A percentile compares a stretch with the other conserved stretches of the same genome.
Evolutionary conservation across 331 rosid species (phyloP).

Genomic region (Stylosanthes scabra): DNA sequence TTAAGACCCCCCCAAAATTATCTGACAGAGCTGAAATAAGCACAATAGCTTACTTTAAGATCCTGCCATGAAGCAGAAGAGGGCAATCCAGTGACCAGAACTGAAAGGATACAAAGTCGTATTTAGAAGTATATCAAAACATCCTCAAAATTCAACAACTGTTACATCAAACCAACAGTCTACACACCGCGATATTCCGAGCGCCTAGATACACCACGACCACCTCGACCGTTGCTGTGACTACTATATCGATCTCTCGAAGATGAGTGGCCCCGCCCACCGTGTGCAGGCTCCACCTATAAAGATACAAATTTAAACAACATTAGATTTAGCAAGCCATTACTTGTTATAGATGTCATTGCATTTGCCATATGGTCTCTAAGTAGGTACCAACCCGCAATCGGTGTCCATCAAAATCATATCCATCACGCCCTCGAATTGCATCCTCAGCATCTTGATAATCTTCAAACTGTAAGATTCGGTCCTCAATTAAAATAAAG

Average conservation of each 20-base stretch:
- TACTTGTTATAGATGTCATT: neutral
- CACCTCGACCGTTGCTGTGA: slow-evolving; percentile 69
- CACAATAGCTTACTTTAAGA: slow-evolving; percentile 73
- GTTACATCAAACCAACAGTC: slow-evolving; percentile 22
- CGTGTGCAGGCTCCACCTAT: slow-evolving; percentile 97
- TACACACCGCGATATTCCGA: slow-evolving; percentile 93
- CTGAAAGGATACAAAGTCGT: slow-evolving; percentile 47
- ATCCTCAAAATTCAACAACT: neutral
- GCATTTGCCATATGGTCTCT: slow-evolving; percentile 1
- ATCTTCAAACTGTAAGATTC: slow-evolving; percentile 81
- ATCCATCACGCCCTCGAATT: slow-evolving; percentile 98
- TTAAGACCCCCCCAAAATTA: neutral
- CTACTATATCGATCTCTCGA: slow-evolving; percentile 83
- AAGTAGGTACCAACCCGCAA: slow-evolving; percentile 67
- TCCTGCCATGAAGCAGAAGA: slow-evolving; percentile 99
- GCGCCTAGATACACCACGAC: slow-evolving; percentile 87
- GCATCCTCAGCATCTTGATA: slow-evolving; percentile 98
- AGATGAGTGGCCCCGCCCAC: slow-evolving; percentile 97
- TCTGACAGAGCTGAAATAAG: slow-evolving; percentile 3
- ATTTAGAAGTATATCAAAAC: slow-evolving; percentile 27
- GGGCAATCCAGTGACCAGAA: slow-evolving; percentile 86
- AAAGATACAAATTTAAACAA: slow-evolving; percentile 13
- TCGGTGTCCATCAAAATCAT: slow-evolving; percentile 98
- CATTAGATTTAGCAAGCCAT: neutral
- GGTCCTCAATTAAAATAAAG: neutral